Conservation (phyloP, 2,329 filamentous ascomycete species). For the Sarocladium oryzae region DNA sequence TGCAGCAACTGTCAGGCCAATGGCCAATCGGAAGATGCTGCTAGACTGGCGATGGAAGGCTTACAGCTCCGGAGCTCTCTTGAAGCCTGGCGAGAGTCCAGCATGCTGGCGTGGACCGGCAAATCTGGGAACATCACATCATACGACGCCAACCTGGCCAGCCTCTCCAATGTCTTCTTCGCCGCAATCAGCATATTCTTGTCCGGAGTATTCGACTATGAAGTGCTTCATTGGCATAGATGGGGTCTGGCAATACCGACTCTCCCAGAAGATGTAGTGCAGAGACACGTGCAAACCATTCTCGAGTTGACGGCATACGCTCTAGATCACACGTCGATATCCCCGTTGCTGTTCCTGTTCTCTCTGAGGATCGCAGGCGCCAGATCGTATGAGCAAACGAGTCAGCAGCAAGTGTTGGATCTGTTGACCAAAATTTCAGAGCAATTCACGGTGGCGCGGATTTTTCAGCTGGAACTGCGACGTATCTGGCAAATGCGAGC, state of each 20-base stretch:
- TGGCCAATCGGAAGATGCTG: not conserved
- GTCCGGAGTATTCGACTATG: slow-evolving; percentile 30
- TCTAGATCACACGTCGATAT: slow-evolving; percentile 18
- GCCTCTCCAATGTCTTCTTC: slow-evolving; percentile 19
- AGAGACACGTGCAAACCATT: slow-evolving; percentile 19
- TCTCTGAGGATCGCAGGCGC: slow-evolving; percentile 28
- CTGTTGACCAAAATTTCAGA: slow-evolving; percentile 16
- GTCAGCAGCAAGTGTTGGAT: slow-evolving; percentile 16
- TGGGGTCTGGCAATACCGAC: slow-evolving; percentile 18
- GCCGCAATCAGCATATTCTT: slow-evolving; percentile 30
- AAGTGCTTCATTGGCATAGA: slow-evolving; percentile 22
- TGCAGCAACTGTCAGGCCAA: not conserved
- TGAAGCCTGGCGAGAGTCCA: not conserved
- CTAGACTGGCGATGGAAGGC: slow-evolving; percentile 15
- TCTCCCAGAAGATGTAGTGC: slow-evolving; percentile 16
- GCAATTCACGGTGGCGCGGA: slow-evolving; percentile 20
- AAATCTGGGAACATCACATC: slow-evolving; percentile 7
- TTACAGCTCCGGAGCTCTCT: slow-evolving; percentile 16
- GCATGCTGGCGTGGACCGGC: slow-evolving; percentile 12
- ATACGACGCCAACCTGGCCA: slow-evolving; percentile 13
- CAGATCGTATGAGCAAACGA: slow-evolving; percentile 17
- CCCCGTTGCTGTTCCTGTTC: slow-evolving; percentile 26
- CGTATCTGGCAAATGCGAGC: slow-evolving; percentile 16
- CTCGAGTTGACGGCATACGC: slow-evolving; percentile 14
- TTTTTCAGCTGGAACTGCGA: slow-evolving; percentile 18